Percentiles rank a stretch among this genome's conserved stretches.
Evolutionary conservation across 345 rosid genomes (phyloP).

Genomic region (Salix suchowensis): DNA sequence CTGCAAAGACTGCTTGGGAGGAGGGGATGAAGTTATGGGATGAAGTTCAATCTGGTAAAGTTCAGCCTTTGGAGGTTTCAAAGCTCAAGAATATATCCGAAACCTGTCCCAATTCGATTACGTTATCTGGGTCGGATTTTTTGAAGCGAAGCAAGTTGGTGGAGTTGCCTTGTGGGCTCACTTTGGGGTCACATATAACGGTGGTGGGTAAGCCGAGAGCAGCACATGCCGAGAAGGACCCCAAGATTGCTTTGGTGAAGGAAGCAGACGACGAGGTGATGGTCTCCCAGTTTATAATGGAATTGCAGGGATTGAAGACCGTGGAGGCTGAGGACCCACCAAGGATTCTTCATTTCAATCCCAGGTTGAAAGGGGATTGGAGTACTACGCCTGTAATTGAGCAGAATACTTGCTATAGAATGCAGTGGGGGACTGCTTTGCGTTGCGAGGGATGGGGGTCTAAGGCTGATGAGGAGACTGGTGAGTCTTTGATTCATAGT

Average conservation of each 20-base stretch:
- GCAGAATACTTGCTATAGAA: slow-evolving; percentile 87
- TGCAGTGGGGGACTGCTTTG: slow-evolving; percentile 88
- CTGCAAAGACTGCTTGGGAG: slow-evolving; percentile 69
- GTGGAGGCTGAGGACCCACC: slow-evolving; percentile 99
- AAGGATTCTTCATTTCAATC: slow-evolving; percentile 79
- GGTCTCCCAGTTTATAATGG: slow-evolving; percentile 84
- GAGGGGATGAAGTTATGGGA: slow-evolving; percentile 71
- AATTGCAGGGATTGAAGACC: slow-evolving; percentile 74
- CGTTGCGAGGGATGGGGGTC: slow-evolving; percentile 89
- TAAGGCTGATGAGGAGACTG: slow-evolving; percentile 73
- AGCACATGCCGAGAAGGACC: slow-evolving; percentile 56
- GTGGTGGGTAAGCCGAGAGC: slow-evolving; percentile 73
- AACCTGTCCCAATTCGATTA: slow-evolving; percentile 60
- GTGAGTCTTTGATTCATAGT: slow-evolving; percentile 26
- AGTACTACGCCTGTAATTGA: slow-evolving; percentile 79
- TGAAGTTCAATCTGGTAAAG: slow-evolving; percentile 49
- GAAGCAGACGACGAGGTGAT: slow-evolving; percentile 41
- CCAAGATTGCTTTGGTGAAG: slow-evolving; percentile 44
- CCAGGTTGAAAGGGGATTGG: slow-evolving; percentile 92
- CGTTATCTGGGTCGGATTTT: slow-evolving; percentile 58
- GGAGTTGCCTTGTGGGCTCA: slow-evolving; percentile 82
- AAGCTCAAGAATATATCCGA: slow-evolving; percentile 35
- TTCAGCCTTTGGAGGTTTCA: not conserved
- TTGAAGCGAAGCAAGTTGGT: slow-evolving; percentile 39
- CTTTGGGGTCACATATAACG: slow-evolving; percentile 82